Evolutionary conservation across 495 filamentous ascomycete genomes (phyloP), one percentile per base, ranked within the genome.

Genomic region (Extremus antarcticus): DNA sequence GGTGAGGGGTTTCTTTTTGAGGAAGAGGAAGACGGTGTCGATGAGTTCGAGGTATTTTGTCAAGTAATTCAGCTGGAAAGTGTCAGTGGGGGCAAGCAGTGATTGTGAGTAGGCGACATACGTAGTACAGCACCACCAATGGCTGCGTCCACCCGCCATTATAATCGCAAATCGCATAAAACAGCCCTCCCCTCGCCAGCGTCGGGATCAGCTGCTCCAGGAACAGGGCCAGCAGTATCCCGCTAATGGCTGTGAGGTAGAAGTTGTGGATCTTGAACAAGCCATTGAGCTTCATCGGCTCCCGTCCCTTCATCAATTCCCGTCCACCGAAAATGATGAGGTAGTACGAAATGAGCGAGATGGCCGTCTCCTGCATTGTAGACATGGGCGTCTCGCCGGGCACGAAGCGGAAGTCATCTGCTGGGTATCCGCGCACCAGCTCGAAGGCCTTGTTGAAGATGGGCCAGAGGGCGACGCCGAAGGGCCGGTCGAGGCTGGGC

Each of bases 381-480:
- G 84, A 83, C 74, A 90, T 78, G 54, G 83, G 83, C 24, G 82
- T 88, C 56, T 71, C 67, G 58, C 80, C 82, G n/a, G 79, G 72
- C 56, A 74, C 68, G 71, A 90, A 87, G 50, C 73, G 71, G 66
- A 88, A 86, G 55, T 87, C 80, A 47, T 85, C 76, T 49, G 86
- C 80, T 50, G 79, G 75, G 66, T 82, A 86, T 58, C 90, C 91
- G 51, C 76, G 77, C 46, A 87, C 78, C 35, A 70, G 65, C 68
- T 84, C 81, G 71, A 84, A 96, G 63, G 77, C 82, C 72, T 87
- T 81, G 73, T 83, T 84, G 79, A 97, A 98, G 72, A 92, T 79
- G 56, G 92, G 91, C 92, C 92, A 98, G 71, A 97, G 71, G 43
- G 86, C 74, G 56, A 96, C 75, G 66, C 90, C 92, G 67, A 98